Evolutionary conservation across 2,329 filamentous ascomycete species (phyloP), one percentile per base, ranked within the genome.

Genomic region (Botrytis fragariae): DNA sequence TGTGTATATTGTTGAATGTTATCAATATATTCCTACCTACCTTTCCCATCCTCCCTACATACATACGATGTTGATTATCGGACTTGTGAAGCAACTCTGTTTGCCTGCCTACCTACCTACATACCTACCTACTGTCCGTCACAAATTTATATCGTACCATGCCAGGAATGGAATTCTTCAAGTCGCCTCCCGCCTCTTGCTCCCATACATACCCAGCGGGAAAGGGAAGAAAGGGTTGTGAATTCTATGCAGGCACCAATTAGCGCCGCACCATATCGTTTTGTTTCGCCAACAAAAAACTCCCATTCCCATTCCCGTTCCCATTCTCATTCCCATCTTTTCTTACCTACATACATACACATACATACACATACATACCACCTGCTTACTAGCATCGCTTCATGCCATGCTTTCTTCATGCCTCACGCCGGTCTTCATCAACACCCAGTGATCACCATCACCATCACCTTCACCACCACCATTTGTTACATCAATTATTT

Each of bases 181-280:
- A 44, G 35, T 48, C 63, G 35, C 39, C 63, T 32, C 59, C 35
- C 59, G 22, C 37, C 35, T 29, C 1, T 54, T 61, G 9, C 35
- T 61, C 8, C 35, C 35, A 61, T 16, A 54, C 48, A n/a, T 35
- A 16, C 6, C 22, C 59, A 61, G 59, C 59, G 59, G 59, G 37
- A 61, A n/a, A 59, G 57, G 57, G 57, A 59, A 59, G 51, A 59
- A 59, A 61, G 60, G 59, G 25, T 10, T 39, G 60, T 62, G 25
- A 39, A 62, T 62, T 42, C 44, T n/a, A 67, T 67, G 44, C 63
- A 67, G 63, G 63, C 63, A 67, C 45, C 63, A 68, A 29, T 68
- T 54, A 68, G 44, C 64, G 64, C 64, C 45, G 16, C 32, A 16
- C 45, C 25, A 39, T 25, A 18, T 48, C 42, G 10, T 51, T 39